A percentile compares a stretch with the other conserved stretches of the same genome.
These are phyloP conservation scores for Fusarium nematophilum DNA, from an alignment of 2,329 filamentous ascomycete species.

Conservation along the genomic window DNA sequence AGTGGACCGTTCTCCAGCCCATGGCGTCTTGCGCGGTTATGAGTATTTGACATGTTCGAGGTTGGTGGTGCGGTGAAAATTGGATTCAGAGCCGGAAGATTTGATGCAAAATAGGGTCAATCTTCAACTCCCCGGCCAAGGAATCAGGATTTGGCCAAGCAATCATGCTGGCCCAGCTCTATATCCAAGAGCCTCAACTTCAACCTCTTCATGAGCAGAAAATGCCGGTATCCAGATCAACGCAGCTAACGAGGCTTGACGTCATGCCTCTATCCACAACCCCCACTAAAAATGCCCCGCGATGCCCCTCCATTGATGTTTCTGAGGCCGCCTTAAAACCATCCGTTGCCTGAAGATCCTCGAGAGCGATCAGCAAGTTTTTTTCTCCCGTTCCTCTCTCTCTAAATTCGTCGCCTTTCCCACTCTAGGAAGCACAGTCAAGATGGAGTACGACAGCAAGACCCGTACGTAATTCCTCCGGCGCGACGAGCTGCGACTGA, in stretches of 20 bases:
- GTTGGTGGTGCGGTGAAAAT: not conserved
- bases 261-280: conserved; percentile 39
- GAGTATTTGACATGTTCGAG: conserved; percentile 2
- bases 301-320: conserved; percentile 42
- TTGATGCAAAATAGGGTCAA: not conserved
- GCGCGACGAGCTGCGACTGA: conserved; percentile 20
- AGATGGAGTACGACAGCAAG: conserved; percentile 81
- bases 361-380: conserved; percentile 13
- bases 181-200: not conserved
- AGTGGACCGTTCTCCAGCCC: conserved; percentile 25
- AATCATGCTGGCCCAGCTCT: not conserved
- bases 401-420: no score
- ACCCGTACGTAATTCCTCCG: conserved; percentile 65
- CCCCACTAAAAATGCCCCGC: conserved; percentile 43
- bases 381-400: not conserved
- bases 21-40: conserved; percentile 30
- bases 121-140: not conserved
- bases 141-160: not conserved
- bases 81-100: not conserved
- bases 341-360: conserved; percentile 21
- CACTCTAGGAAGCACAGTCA: conserved; percentile 4
- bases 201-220: not conserved
- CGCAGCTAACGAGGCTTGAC: conserved; percentile 39
- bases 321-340: conserved; percentile 12
- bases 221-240: conserved; percentile 32